Evolutionary conservation across 352 stramenopile species (phyloP).

Genomic region (Globisporangium canariense): DNA sequence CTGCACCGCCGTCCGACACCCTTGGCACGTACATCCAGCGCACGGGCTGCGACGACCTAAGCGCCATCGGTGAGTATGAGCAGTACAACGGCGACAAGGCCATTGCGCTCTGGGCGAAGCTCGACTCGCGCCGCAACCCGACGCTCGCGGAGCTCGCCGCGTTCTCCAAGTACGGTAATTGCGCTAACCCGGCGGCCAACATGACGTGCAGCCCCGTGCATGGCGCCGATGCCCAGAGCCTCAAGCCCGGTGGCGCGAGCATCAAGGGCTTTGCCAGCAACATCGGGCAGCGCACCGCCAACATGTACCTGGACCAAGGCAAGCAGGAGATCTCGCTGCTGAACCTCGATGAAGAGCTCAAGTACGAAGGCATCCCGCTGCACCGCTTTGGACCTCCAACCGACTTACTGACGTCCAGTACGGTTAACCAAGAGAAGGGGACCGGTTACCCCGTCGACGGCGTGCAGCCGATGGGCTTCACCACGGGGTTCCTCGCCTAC

Average conservation of each 20-base stretch:
- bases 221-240: constrained; percentile 24
- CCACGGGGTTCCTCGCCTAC: constrained; percentile 34
- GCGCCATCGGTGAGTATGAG: constrained; percentile 32
- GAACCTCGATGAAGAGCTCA: constrained; percentile 26
- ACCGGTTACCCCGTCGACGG: constrained; percentile 33
- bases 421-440: constrained; percentile 22
- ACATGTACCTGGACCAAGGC: constrained; percentile 28
- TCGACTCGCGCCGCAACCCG: constrained; percentile 34
- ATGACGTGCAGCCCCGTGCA: constrained; percentile 28
- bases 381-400: constrained; percentile 27
- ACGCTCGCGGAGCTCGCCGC: constrained; percentile 32
- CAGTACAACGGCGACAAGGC: constrained; percentile 35
- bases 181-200: constrained; percentile 27
- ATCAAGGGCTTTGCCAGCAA: constrained; percentile 27
- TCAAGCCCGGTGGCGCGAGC: constrained; percentile 20
- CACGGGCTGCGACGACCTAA: constrained; percentile 35
- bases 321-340: constrained; percentile 35
- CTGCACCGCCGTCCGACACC: constrained; percentile 10
- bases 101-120: constrained; percentile 29
- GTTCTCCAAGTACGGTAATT: constrained; percentile 40
- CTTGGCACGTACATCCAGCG: constrained; percentile 31
- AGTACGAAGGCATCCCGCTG: constrained; percentile 31
- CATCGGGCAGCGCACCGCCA: constrained; percentile 4
- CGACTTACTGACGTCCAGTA: constrained; percentile 15
- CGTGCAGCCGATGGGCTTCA: constrained; percentile 34